Conservation (phyloP, 768 basidiomycete genomes). For the Rhizopogon salebrosus region DNA sequence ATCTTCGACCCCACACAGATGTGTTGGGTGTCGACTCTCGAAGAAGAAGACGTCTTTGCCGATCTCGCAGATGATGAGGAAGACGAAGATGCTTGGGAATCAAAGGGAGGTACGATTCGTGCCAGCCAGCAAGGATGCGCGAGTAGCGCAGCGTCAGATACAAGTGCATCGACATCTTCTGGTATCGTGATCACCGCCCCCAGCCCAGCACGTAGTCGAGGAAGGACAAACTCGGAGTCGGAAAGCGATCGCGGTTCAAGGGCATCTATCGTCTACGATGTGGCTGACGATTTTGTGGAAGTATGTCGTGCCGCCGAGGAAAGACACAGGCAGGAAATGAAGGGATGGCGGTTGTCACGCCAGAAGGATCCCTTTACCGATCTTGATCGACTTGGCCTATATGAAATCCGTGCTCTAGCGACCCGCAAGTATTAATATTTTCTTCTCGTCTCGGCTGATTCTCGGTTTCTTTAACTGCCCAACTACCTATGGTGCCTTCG, state of each 20-base stretch:
- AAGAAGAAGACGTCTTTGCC: conserved; percentile 94
- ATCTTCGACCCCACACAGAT: conserved; percentile 91
- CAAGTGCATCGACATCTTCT: conserved; percentile 19
- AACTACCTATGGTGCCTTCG: conserved; percentile 2
- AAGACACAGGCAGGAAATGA: conserved; percentile 80
- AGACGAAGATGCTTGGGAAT: conserved; percentile 65
- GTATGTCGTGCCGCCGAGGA: conserved; percentile 74
- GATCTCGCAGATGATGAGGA: conserved; percentile 90
- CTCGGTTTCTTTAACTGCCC: not conserved
- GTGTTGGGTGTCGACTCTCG: conserved; percentile 91
- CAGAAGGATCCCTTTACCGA: conserved; percentile 24
- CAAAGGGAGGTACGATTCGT: conserved; percentile 76
- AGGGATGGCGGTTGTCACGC: conserved; percentile 55
- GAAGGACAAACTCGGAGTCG: conserved; percentile 67
- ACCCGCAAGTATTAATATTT: conserved; percentile 68
- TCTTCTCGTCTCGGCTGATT: conserved; percentile 2
- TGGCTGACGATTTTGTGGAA: conserved; percentile 70
- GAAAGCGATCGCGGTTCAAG: conserved; percentile 72
- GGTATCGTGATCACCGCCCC: conserved; percentile 36
- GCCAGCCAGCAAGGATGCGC: conserved; percentile 41
- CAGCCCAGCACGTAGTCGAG: conserved; percentile 59
- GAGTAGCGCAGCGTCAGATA: conserved; percentile 21
- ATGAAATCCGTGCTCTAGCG: conserved; percentile 80
- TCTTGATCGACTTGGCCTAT: conserved; percentile 61
- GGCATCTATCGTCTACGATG: conserved; percentile 72